Conservation (phyloP, 1,284 basidiomycete genomes). For the Irpex rosettiformis region DNA sequence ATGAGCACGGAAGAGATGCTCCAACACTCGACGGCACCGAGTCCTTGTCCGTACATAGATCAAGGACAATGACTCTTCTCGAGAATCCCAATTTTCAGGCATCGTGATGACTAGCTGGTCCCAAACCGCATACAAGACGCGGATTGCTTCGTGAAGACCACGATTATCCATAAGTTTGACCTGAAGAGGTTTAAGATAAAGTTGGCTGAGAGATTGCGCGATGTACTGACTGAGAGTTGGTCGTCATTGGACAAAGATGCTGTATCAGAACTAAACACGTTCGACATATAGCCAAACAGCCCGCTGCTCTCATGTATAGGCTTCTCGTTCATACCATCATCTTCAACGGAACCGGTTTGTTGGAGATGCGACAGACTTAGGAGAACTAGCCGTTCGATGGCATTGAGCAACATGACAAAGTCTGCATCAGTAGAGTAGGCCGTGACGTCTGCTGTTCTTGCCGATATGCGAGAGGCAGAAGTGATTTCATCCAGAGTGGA, state of each 20-base stretch:
- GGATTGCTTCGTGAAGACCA: slow-evolving; percentile 68
- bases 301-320: slow-evolving; percentile 52
- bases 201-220: neutral
- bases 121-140: slow-evolving; percentile 71
- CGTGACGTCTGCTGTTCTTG: slow-evolving; percentile 37
- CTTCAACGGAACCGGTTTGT: slow-evolving; percentile 56
- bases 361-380: slow-evolving; percentile 54
- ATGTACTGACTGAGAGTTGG: slow-evolving; percentile 48
- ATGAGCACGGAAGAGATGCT: slow-evolving; percentile 82
- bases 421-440: slow-evolving; percentile 75
- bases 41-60: slow-evolving; percentile 63
- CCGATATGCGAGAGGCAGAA: slow-evolving; percentile 33
- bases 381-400: slow-evolving; percentile 76
- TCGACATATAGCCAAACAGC: slow-evolving; percentile 78
- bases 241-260: slow-evolving; percentile 45
- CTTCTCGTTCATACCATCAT: slow-evolving; percentile 50
- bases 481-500: slow-evolving; percentile 54
- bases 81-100: slow-evolving; percentile 43
- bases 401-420: slow-evolving; percentile 79
- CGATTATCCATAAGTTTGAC: slow-evolving; percentile 66
- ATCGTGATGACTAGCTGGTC: slow-evolving; percentile 50
- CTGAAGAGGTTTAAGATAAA: slow-evolving; percentile 33
- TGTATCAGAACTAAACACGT: slow-evolving; percentile 70
- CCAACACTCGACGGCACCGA: slow-evolving; percentile 76
- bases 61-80: slow-evolving; percentile 62